Conservation (phyloP, 2,329 filamentous ascomycete genomes). For the Fusarium caatingaense region DNA sequence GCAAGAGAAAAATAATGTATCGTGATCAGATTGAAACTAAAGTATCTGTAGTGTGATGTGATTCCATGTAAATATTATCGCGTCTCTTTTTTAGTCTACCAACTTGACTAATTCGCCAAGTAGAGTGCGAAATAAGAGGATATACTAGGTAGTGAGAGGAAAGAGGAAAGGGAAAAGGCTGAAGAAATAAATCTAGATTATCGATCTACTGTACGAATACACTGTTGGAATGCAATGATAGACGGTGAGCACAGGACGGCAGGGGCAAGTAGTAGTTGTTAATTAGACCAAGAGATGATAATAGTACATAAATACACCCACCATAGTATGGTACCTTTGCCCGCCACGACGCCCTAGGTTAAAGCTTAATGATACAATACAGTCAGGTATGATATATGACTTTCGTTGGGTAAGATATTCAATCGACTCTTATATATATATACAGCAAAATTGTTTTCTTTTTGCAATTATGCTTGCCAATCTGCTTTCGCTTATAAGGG, state of each 20-base stretch:
- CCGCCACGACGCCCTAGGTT: neutral
- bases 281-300: neutral
- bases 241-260: constrained; percentile 2
- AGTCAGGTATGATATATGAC: neutral
- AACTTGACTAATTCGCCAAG: neutral
- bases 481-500: neutral
- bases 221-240: constrained; percentile 16
- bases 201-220: neutral
- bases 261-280: neutral
- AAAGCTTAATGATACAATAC: neutral
- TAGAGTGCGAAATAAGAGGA: neutral
- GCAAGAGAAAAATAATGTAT: neutral
- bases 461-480: neutral
- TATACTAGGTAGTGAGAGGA: neutral
- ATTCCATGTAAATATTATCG: constrained; percentile 1
- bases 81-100: neutral
- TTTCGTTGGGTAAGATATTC: neutral
- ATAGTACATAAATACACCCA: neutral
- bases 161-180: neutral
- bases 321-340: neutral
- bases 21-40: neutral
- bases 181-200: neutral
- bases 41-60: constrained; percentile 15
- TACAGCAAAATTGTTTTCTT: neutral
- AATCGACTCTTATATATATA: neutral